These are phyloP conservation scores for Clavulina sp. DNA, from an alignment of 768 basidiomycete genomes.

Conservation along the genomic window DNA sequence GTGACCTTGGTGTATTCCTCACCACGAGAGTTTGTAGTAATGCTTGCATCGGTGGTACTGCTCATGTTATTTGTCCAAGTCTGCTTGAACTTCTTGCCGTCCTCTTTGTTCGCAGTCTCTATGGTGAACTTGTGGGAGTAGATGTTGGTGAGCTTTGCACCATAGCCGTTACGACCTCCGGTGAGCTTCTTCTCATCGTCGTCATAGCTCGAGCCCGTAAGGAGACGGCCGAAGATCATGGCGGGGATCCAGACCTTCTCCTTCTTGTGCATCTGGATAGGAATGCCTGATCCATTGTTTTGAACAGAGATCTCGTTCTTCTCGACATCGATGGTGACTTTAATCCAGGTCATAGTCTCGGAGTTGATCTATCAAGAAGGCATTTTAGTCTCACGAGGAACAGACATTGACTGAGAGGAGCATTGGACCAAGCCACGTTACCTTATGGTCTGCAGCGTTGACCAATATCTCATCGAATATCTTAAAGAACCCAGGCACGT, in stretches of 20 bases:
- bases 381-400: background rate
- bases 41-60: constrained; percentile 73
- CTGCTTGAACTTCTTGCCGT: constrained; percentile 83
- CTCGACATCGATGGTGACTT: constrained; percentile 72
- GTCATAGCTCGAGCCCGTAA: constrained; percentile 93
- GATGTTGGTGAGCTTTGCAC: constrained; percentile 95
- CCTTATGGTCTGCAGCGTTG: constrained; percentile 99
- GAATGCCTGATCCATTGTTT: constrained; percentile 94
- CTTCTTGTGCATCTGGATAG: constrained; percentile 83
- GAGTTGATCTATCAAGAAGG: constrained; percentile 61
- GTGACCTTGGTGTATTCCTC: constrained; percentile 90
- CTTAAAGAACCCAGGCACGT: constrained; percentile 97
- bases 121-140: constrained; percentile 93
- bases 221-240: constrained; percentile 88
- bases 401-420: background rate
- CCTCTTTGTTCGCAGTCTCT: constrained; percentile 84
- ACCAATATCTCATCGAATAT: constrained; percentile 98
- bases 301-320: constrained; percentile 75
- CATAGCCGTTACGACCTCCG: constrained; percentile 96
- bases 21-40: constrained; percentile 71
- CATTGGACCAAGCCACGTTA: constrained; percentile 20
- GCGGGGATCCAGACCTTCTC: constrained; percentile 95
- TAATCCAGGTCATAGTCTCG: constrained; percentile 74
- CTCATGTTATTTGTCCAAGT: constrained; percentile 90
- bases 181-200: constrained; percentile 98